Percentiles rank a stretch among this genome's conserved stretches.
Evolutionary conservation across 768 basidiomycete genomes (phyloP).

Genomic region (Tylopilus felleus): DNA sequence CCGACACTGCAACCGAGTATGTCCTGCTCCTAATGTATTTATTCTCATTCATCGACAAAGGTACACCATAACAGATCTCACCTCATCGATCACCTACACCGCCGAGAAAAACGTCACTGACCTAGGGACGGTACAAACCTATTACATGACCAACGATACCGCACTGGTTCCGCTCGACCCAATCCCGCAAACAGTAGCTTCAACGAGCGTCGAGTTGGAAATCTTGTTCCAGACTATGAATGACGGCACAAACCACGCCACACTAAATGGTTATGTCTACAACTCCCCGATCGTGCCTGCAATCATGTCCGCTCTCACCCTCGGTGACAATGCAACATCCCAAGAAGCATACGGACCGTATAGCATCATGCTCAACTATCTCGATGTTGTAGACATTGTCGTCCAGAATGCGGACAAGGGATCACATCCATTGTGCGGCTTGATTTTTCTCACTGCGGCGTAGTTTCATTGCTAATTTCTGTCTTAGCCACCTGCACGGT

Average conservation of each 20-base stretch:
- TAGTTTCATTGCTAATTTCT: not conserved
- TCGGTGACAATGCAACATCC: conserved; percentile 71
- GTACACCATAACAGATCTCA: conserved; percentile 53
- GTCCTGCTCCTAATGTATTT: conserved; percentile 26
- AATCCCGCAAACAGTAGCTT: conserved; percentile 47
- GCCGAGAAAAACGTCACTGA: conserved; percentile 49
- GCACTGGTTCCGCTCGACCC: conserved; percentile 59
- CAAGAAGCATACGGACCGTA: conserved; percentile 72
- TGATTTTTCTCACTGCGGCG: not conserved
- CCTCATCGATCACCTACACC: conserved; percentile 78
- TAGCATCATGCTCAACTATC: conserved; percentile 71
- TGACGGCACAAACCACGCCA: conserved; percentile 83
- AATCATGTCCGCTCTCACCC: conserved; percentile 69
- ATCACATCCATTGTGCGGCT: conserved; percentile 78
- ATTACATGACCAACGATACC: conserved; percentile 64
- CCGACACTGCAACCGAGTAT: conserved; percentile 67
- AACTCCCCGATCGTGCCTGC: conserved; percentile 71
- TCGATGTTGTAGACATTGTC: conserved; percentile 75
- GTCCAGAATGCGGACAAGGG: conserved; percentile 69
- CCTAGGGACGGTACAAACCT: conserved; percentile 50
- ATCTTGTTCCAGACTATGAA: conserved; percentile 80
- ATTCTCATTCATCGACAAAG: not conserved
- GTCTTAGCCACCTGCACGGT: conserved; percentile 80
- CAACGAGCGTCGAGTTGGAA: conserved; percentile 64
- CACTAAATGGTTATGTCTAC: conserved; percentile 69